These are phyloP conservation scores for Paragyromitra xinjiangensis DNA, from an alignment of 495 filamentous ascomycete species.

Conservation along the genomic window DNA sequence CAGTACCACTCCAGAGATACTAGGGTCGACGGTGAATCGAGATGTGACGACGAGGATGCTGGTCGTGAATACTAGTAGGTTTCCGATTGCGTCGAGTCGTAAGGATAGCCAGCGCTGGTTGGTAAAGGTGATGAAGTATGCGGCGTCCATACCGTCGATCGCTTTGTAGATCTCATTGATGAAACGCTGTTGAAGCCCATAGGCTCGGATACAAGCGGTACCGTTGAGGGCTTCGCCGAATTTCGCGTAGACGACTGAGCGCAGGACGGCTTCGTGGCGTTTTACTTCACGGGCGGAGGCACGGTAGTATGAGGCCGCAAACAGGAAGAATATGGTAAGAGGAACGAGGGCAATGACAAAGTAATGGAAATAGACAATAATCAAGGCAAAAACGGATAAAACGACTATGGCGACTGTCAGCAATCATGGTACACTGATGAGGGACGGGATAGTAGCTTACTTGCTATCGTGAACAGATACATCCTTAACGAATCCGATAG, in stretches of 20 bases:
- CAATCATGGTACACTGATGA: background rate
- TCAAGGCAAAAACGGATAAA: slow-evolving; percentile 79
- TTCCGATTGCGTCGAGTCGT: slow-evolving; percentile 84
- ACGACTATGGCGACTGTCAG: slow-evolving; percentile 55
- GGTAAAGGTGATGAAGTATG: slow-evolving; percentile 91
- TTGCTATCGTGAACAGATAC: slow-evolving; percentile 82
- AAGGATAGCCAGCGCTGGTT: slow-evolving; percentile 93
- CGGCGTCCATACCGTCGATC: slow-evolving; percentile 90
- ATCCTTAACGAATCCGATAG: slow-evolving; percentile 90
- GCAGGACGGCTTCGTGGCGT: slow-evolving; percentile 86
- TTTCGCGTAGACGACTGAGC: slow-evolving; percentile 86
- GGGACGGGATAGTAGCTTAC: slow-evolving; percentile 57
- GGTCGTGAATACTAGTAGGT: slow-evolving; percentile 80
- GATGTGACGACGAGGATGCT: slow-evolving; percentile 93
- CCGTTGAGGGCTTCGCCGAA: slow-evolving; percentile 90
- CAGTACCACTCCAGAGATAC: slow-evolving; percentile 84
- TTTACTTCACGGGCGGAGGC: slow-evolving; percentile 92
- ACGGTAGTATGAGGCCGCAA: slow-evolving; percentile 87
- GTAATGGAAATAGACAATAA: slow-evolving; percentile 92
- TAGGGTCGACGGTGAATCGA: slow-evolving; percentile 84
- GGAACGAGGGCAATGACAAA: slow-evolving; percentile 90
- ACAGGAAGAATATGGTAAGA: slow-evolving; percentile 78
- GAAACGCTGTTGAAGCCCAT: slow-evolving; percentile 80
- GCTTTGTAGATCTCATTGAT: slow-evolving; percentile 70
- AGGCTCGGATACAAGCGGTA: slow-evolving; percentile 84